Evolutionary conservation across 2,329 filamentous ascomycete genomes (phyloP), one percentile per base, ranked within the genome.

Genomic region (Exophiala sp.): DNA sequence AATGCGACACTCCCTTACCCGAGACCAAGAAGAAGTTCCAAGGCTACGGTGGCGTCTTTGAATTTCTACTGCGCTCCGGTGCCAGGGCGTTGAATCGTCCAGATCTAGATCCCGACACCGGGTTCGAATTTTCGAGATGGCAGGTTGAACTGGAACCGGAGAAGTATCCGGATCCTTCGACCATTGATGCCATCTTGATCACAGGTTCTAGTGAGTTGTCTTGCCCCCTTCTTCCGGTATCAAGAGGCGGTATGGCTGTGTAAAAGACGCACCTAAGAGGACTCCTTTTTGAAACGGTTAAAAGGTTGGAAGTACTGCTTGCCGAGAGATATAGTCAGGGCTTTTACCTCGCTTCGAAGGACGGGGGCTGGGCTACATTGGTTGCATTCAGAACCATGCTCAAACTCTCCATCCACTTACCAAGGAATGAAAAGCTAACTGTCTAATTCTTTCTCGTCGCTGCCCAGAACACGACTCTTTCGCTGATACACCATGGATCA

Each of bases 161-260:
- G 56, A 66, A 74, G 16, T 95, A 95, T 68, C 90, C 91, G 0
- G 68, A 78, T 2, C 72, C 93, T 30, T 80, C 85, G 27, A 73
- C 82, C 35, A 70, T 96, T 53, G 91, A 97, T 73, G 90, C 85
- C 0, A 72, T 97, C 24, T 73, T 96, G 34, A 78, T 96, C 54
- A 87, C 85, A 0, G 91, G 91, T 38, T 79, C 77, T 30, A 75
- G 78, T 81, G 65, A 57, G 72, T 68, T 42, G 27, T 30, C 43
- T 9, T 22, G 13, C 9, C n/a, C 29, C n/a, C 38, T n/a, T 38
- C 18, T n/a, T 32, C 7, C 32, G 21, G 9, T 29, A 19, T 24
- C 19, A 24, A 39, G 37, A 16, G n/a, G 1, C 37, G 18, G 5
- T 27, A 27, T 27, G 10, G 24, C 10, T 27, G 24, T 27, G 24